Conservation (phyloP, 192 early-diverging fungal genomes). For the Backusella liffmaniae region DNA sequence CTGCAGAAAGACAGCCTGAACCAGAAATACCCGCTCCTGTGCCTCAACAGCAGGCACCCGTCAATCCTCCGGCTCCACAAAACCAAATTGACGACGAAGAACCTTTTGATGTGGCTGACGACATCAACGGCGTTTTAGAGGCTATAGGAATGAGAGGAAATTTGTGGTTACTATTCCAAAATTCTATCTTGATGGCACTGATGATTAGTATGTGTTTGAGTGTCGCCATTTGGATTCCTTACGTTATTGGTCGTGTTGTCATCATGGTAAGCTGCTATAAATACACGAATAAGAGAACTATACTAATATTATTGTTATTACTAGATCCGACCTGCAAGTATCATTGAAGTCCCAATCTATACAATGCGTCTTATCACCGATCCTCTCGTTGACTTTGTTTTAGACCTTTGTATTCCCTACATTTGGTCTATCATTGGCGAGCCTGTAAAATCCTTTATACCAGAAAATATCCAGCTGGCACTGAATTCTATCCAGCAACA, state of each 20-base stretch:
- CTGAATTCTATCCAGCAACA: not conserved
- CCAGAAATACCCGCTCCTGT: not conserved
- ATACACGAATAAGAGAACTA: not conserved
- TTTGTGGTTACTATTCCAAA: constrained; percentile 72
- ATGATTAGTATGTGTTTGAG: constrained; percentile 71
- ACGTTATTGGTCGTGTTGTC: constrained; percentile 55
- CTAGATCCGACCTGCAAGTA: constrained; percentile 51
- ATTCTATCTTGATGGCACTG: constrained; percentile 76
- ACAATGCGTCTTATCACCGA: constrained; percentile 70
- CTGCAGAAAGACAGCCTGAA: not conserved
- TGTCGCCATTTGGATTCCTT: constrained; percentile 75
- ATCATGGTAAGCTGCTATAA: constrained; percentile 34
- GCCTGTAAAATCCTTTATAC: constrained; percentile 14
- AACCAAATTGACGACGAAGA: constrained; percentile 34
- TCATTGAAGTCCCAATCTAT: constrained; percentile 49
- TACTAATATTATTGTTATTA: not conserved
- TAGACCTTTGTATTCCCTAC: constrained; percentile 53
- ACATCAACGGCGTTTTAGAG: constrained; percentile 77
- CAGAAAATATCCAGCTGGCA: constrained; percentile 9
- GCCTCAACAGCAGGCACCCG: not conserved
- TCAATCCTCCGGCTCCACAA: not conserved
- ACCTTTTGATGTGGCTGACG: constrained; percentile 62
- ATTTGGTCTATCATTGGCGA: constrained; percentile 18
- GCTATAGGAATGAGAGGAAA: constrained; percentile 91
- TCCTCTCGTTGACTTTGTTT: constrained; percentile 65